A percentile compares a stretch with the other conserved stretches of the same genome.
Evolutionary conservation across 305 asterid species (phyloP).

Genomic region (Rubia occidens): DNA sequence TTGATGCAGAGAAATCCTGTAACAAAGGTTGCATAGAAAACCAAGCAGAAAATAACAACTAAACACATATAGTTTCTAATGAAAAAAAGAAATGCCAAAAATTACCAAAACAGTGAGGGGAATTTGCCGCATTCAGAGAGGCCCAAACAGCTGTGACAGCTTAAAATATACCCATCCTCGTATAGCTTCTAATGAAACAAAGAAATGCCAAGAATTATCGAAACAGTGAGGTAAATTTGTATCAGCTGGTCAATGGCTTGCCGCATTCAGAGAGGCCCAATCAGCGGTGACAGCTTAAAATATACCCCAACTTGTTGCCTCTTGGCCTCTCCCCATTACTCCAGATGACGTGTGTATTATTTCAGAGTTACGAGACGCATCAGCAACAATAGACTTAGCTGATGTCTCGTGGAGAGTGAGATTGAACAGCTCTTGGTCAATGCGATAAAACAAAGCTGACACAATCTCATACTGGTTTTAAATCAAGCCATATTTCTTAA

Average conservation of each 20-base stretch:
- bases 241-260: not conserved
- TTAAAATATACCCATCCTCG: constrained; percentile 5
- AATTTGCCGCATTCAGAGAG: constrained; percentile 1
- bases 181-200: not conserved
- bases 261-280: not conserved
- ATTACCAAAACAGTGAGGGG: not conserved
- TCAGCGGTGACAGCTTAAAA: not conserved
- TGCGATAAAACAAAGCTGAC: constrained; percentile 58
- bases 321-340: too few species aligned
- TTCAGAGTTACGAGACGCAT: constrained; percentile 69
- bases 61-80: not conserved
- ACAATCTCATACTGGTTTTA: constrained; percentile 76
- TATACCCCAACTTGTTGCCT: too few species aligned
- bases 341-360: not conserved
- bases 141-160: not conserved
- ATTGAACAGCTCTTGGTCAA: constrained; percentile 76
- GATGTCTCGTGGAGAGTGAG: constrained; percentile 73
- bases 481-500: constrained; percentile 60
- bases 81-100: not conserved
- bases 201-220: constrained; percentile 3
- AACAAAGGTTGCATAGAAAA: not conserved
- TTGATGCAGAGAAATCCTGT: not conserved
- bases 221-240: not conserved
- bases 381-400: constrained; percentile 67
- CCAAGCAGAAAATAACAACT: not conserved